Evolutionary conservation across 345 rosid species (phyloP).

Genomic region (Arabidopsis suecica): DNA sequence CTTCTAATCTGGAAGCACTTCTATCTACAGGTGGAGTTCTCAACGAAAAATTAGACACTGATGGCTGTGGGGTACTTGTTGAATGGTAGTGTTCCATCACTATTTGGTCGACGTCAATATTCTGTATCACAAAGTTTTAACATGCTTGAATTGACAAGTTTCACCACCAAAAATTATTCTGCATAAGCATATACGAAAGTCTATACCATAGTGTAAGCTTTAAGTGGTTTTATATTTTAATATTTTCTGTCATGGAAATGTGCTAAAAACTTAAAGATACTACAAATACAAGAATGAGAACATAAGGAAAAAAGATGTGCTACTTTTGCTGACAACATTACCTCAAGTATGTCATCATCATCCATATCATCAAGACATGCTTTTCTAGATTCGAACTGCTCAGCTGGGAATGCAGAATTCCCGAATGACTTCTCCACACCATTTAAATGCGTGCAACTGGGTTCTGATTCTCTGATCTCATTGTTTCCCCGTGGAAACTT

Average conservation of each 20-base stretch:
- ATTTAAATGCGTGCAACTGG: conserved; percentile 37
- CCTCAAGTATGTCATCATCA: conserved; percentile 89
- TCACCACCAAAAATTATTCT: conserved; percentile 50
- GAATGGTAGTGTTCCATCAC: conserved; percentile 86
- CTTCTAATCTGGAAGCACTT: conserved; percentile 50
- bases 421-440: conserved; percentile 44
- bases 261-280: conserved; percentile 22
- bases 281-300: conserved; percentile 6
- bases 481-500: conserved; percentile 37
- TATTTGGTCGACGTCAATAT: conserved; percentile 91
- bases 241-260: conserved; percentile 8
- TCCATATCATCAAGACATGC: conserved; percentile 65
- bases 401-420: conserved; percentile 45
- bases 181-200: conserved; percentile 23
- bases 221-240: conserved; percentile 14
- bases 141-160: conserved; percentile 31
- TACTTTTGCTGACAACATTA: conserved; percentile 43
- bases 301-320: conserved; percentile 15
- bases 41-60: conserved; percentile 59
- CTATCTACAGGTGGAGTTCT: conserved; percentile 59
- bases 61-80: conserved; percentile 71
- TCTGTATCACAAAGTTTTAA: conserved; percentile 56
- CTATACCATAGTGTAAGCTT: conserved; percentile 8
- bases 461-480: conserved; percentile 45
- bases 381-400: conserved; percentile 45